A percentile compares a stretch with the other conserved stretches of the same genome.
Conservation (phyloP, 2,329 filamentous ascomycete species). For the Dothideomycetidae sp. region DNA sequence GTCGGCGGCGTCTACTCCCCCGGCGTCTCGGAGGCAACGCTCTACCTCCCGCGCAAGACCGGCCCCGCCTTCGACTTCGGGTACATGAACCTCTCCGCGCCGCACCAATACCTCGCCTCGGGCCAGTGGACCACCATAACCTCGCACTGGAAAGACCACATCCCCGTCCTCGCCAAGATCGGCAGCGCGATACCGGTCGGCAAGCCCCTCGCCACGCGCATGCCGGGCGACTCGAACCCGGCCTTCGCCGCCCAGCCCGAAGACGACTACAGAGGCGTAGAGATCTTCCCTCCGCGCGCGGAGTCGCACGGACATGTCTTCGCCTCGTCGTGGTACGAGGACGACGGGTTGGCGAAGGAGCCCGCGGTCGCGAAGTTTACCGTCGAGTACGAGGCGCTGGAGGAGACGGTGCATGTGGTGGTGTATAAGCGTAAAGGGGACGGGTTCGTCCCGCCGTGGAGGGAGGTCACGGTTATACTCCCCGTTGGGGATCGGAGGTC, state of each 20-base stretch:
- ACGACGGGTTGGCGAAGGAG: conserved; percentile 39
- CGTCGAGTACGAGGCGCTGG: conserved; percentile 31
- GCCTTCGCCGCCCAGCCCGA: conserved; percentile 27
- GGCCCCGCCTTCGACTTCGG: conserved; percentile 30
- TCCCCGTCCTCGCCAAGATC: conserved; percentile 41
- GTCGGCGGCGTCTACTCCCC: conserved; percentile 54
- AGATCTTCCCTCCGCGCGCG: conserved; percentile 40
- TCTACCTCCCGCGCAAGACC: conserved; percentile 46
- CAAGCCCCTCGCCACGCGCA: conserved; percentile 32
- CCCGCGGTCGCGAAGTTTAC: conserved; percentile 30
- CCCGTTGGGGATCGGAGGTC: conserved; percentile 35
- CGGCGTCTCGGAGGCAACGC: conserved; percentile 36
- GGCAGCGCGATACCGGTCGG: conserved; percentile 42
- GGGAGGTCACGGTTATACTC: conserved; percentile 35
- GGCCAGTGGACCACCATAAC: conserved; percentile 40
- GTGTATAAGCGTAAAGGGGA: conserved; percentile 27
- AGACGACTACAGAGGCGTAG: conserved; percentile 43
- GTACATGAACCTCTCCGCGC: conserved; percentile 48
- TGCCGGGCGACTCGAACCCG: conserved; percentile 34
- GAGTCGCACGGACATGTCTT: conserved; percentile 26
- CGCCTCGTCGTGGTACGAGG: conserved; percentile 39
- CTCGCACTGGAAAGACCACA: conserved; percentile 39
- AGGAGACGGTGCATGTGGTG: conserved; percentile 30
- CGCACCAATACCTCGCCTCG: conserved; percentile 42
- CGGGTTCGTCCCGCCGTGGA: conserved; percentile 37